Evolutionary conservation across 2,329 filamentous ascomycete species (phyloP), one percentile per base, ranked within the genome.

Genomic region (Blastomyces silverae): DNA sequence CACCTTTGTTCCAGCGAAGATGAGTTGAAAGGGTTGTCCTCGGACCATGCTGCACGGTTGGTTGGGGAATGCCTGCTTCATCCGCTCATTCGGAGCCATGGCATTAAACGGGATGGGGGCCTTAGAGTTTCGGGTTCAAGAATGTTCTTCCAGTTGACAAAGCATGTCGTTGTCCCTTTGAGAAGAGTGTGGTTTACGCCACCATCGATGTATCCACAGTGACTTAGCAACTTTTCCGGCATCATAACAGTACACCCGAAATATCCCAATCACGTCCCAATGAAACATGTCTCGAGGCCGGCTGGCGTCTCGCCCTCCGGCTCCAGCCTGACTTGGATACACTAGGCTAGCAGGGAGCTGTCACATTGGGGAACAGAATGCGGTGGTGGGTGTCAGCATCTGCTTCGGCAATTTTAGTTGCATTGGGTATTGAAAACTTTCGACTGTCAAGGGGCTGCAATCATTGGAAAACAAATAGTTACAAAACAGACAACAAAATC

Each of bases 341-440:
- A 62, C 31, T n/a, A n/a, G 52, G n/a, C 34, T 42, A 53, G 52
- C 39, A 63, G 28, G 31, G 48, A 25, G 34, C 22, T 44, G 42
- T n/a, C 48, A 44, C 20, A 3, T 25, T 28, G 20, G 22, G 28
- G 15, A 50, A 37, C 34, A 46, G 13, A 20, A 61, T 42, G 31
- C 34, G 50, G n/a, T 15, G 15, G n/a, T 61, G n/a, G 22, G n/a
- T 48, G 58, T 25, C n/a, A 58, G 37, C 37, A 58, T 44, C n/a
- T 44, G 20, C 34, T 5, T 28, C 56, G 11, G 13, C 13, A 59
- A 59, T 59, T 59, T 58, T 44, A 44, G 56, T 44, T 44, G 56
- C 22, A 22, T 42, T 42, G 37, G 34, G 13, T 8, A 39, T n/a
- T 44, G 31, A 20, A 20, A 17, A 59, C 1, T 44, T 44, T 44